Evolutionary conservation across 164 flowering plant species (phyloP).

Genomic region (Berberis thunbergii): DNA sequence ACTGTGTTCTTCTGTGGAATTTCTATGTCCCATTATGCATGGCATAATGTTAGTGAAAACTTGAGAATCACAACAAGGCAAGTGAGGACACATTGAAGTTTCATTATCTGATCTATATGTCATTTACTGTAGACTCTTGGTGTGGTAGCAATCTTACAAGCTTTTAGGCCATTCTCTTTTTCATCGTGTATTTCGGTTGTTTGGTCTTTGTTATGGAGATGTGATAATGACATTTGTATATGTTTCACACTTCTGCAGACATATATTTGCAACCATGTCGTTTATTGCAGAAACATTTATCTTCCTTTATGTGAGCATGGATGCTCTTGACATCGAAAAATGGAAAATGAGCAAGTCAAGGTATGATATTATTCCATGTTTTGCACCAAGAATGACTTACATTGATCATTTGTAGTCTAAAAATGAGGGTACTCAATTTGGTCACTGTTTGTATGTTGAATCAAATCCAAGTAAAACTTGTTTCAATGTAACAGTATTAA

Average conservation of each 20-base stretch:
- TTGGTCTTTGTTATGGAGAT: too few relatives aligned
- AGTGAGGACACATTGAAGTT: slow-evolving; percentile 6
- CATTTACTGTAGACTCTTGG: too few relatives aligned
- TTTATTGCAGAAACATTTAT: slow-evolving; percentile 62
- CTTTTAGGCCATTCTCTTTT: too few relatives aligned
- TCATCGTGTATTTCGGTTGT: too few relatives aligned
- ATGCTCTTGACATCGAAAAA: slow-evolving; percentile 52
- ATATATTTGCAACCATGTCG: slow-evolving; percentile 57
- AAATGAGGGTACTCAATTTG: too few relatives aligned
- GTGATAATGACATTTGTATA: not conserved
- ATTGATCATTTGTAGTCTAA: too few relatives aligned
- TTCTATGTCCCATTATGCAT: slow-evolving; percentile 67
- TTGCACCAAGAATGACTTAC: too few relatives aligned
- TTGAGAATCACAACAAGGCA: slow-evolving; percentile 53
- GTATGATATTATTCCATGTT: slow-evolving; percentile 12
- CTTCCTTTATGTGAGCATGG: slow-evolving; percentile 61
- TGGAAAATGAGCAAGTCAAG: slow-evolving; percentile 45
- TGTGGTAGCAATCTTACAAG: too few relatives aligned
- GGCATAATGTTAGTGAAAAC: slow-evolving; percentile 60
- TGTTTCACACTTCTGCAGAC: slow-evolving; percentile 27
- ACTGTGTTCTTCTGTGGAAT: slow-evolving; percentile 63
- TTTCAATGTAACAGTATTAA: too few relatives aligned
- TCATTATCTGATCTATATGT: too few relatives aligned
- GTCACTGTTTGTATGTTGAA: too few relatives aligned
- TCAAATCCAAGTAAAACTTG: too few relatives aligned